Evolutionary conservation across 768 basidiomycete genomes (phyloP).

Genomic region (Lactifluus subvellereus): DNA sequence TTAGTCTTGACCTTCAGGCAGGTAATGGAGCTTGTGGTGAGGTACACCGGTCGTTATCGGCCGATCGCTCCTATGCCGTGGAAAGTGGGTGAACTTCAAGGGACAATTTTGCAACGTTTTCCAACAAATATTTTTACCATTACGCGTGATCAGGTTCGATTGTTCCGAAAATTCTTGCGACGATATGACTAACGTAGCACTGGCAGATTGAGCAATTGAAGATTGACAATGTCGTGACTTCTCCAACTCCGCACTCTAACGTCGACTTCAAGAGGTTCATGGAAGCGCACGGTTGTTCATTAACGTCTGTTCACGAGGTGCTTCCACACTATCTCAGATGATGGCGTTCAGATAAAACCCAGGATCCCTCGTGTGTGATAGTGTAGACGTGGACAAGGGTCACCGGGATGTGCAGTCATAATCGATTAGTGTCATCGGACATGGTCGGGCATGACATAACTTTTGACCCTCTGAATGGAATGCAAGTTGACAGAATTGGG

Average conservation of each 20-base stretch:
- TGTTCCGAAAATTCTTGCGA: neutral
- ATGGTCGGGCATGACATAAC: neutral
- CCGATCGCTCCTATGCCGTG: conserved; percentile 63
- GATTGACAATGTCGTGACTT: conserved; percentile 49
- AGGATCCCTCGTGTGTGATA: too few relatives aligned
- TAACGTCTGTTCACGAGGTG: conserved; percentile 28
- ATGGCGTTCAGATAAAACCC: neutral
- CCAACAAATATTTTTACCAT: conserved; percentile 63
- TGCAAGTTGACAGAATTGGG: too few relatives aligned
- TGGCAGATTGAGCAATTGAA: conserved; percentile 56
- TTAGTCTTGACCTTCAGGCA: conserved; percentile 63
- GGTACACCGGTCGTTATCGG: conserved; percentile 45
- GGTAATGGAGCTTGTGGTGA: conserved; percentile 58
- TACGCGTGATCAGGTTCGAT: conserved; percentile 57
- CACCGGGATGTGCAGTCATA: neutral
- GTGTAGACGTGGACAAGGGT: too few relatives aligned
- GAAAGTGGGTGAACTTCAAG: conserved; percentile 58
- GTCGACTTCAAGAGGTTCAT: conserved; percentile 31
- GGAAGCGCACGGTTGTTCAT: conserved; percentile 27
- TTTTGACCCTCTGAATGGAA: too few relatives aligned
- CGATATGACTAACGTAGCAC: neutral
- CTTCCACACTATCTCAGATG: conserved; percentile 22
- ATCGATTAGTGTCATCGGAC: neutral
- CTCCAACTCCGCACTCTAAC: conserved; percentile 25
- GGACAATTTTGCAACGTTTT: conserved; percentile 53